Conservation (phyloP, 2,329 filamentous ascomycete species). For the Thielaviopsis musarum region DNA sequence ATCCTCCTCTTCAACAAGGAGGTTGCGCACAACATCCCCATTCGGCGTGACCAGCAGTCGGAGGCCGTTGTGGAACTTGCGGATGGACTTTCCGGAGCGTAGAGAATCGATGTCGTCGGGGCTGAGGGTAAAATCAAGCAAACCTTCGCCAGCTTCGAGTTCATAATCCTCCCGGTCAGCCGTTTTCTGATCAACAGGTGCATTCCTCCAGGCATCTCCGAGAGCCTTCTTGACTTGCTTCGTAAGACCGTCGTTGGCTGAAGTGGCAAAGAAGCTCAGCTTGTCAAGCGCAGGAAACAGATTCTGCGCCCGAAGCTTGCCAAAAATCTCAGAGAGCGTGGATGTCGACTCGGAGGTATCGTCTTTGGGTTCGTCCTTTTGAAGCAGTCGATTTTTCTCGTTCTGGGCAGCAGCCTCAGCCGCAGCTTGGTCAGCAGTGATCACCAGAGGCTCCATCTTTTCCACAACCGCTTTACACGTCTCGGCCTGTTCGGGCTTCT, state of each 20-base stretch:
- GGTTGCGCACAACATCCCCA: constrained; percentile 57
- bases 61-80: constrained; percentile 39
- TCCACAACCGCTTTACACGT: constrained; percentile 16
- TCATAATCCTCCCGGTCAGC: background rate
- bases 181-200: background rate
- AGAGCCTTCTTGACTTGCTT: constrained; percentile 4
- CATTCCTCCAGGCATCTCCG: background rate
- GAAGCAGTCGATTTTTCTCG: background rate
- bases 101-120: constrained; percentile 19
- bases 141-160: background rate
- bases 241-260: constrained; percentile 17
- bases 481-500: constrained; percentile 19
- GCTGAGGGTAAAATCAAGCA: background rate
- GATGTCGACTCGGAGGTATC: background rate
- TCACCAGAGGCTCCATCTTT: constrained; percentile 9
- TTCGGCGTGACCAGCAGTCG: constrained; percentile 59
- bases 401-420: constrained; percentile 1
- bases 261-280: constrained; percentile 23
- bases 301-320: background rate
- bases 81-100: constrained; percentile 39
- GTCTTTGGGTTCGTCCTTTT: background rate
- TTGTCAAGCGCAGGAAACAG: constrained; percentile 18
- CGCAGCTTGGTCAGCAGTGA: constrained; percentile 3
- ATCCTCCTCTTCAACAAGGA: constrained; percentile 52
- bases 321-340: constrained; percentile 1